Evolutionary conservation across 2,329 filamentous ascomycete species (phyloP), one percentile per base, ranked within the genome.

Genomic region (Hypomyces rosellus): DNA sequence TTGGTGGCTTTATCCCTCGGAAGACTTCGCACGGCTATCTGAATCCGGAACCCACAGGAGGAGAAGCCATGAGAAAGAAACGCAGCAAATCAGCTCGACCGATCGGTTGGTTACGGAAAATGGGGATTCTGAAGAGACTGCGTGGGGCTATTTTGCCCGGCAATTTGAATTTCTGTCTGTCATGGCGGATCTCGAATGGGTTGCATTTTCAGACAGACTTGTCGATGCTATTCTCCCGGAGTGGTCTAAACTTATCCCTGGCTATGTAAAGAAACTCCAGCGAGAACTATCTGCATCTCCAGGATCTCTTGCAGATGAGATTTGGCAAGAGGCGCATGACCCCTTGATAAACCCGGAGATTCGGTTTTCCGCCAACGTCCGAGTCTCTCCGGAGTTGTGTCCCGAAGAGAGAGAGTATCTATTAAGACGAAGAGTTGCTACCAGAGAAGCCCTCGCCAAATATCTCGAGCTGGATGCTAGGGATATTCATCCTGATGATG

Each of bases 261-360:
- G 75, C 3, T 89, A 88, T 49, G 73, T 95, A 49, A 78, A 81
- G 53, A 96, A 96, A 66, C 77, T 97, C 34, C 90, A 96, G 64
- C 81, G 81, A 18, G 92, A 97, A 69, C 75, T 96, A 14, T 93
- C 89, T 34, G 86, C 93, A 82, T 82, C 86, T 0, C 88, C 89
- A 0, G 92, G 90, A 1, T 95, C 90, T 1, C 73, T 99, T 39
- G 89, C 92, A 12, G 86, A 95, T 62, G 88, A 96, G 58, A 93
- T 99, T 52, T 97, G 93, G 93, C 75, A 77, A 56, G 92, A 97
- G 61, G 89, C 93, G 1, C 87, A 90, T 51, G 88, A 97, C 63
- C 82, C 90, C 0, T 75, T 82, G 44, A 75, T 88, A 55, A 89
- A 97, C 59, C 92, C 92, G 0, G 93, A 99, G 65, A 95, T 97